A percentile compares a stretch with the other conserved stretches of the same genome.
Evolutionary conservation across 2,329 filamentous ascomycete genomes (phyloP).

Genomic region (Fusarium bulbicola): DNA sequence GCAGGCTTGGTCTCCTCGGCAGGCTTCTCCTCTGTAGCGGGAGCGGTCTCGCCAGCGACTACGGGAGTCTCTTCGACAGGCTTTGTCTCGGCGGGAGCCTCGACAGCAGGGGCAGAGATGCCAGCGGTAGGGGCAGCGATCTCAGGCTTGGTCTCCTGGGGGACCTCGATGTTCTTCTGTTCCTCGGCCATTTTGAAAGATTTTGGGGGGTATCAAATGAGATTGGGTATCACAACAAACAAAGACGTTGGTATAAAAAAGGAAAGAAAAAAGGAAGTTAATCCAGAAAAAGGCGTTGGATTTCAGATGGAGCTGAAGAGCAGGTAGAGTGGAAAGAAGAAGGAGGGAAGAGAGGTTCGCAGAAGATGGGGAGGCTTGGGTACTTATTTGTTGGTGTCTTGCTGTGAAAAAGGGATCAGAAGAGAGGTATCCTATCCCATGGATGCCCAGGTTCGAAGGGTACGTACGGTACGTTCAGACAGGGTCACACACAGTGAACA

Average conservation of each 20-base stretch:
- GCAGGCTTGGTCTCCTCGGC: conserved; percentile 55
- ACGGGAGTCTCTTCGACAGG: conserved; percentile 49
- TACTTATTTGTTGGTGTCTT: conserved; percentile 52
- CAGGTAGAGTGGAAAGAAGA: conserved; percentile 48
- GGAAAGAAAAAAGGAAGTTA: conserved; percentile 47
- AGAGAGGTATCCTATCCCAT: conserved; percentile 1
- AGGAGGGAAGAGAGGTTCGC: conserved; percentile 39
- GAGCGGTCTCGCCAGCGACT: conserved; percentile 47
- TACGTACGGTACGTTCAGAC: neutral
- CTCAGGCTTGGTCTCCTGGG: conserved; percentile 60
- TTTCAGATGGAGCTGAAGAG: conserved; percentile 45
- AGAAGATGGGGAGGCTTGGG: conserved; percentile 47
- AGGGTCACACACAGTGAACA: conserved; percentile 22
- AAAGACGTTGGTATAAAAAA: conserved; percentile 54
- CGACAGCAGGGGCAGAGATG: conserved; percentile 47
- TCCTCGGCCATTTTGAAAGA: conserved; percentile 75
- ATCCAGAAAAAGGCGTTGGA: conserved; percentile 48
- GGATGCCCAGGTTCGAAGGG: neutral
- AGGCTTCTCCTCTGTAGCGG: conserved; percentile 53
- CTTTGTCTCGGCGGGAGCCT: conserved; percentile 50
- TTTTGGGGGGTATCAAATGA: conserved; percentile 51
- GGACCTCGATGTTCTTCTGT: conserved; percentile 73
- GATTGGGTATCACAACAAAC: conserved; percentile 63
- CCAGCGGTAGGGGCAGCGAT: conserved; percentile 21
- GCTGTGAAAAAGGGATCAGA: conserved; percentile 20